Evolutionary conservation across 202 grass and related monocot genomes (phyloP), one percentile per base, ranked within the genome.

Genomic region (Zizania palustris): DNA sequence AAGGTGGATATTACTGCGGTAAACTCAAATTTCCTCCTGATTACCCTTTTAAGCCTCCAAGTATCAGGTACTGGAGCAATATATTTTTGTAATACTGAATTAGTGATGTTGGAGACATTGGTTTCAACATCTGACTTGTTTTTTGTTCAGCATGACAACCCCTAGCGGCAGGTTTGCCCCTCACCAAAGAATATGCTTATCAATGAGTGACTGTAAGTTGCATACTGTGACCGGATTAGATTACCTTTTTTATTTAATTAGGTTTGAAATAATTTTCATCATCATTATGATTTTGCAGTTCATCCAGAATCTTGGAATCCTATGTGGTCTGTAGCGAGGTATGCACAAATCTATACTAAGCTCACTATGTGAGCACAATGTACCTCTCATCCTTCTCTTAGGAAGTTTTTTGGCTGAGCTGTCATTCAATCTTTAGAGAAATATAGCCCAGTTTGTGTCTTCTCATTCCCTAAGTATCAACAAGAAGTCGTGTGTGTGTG

Each of bases 311-410:
- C 96, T 54, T 99, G 96, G 91, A 96, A 96, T 93, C 96, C 96
- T 69, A 96, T 99, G 91, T 99, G 96, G 92, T 96, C 96, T 81
- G 96, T 96, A 68, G 89, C 92, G 81, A 99, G 96, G 96, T 99
- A 85, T 13, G 74, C 9, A 28, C 48, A 76, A n/a, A 63, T 37
- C 45, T 11, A 50, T 69, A 60, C 41, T 13, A 46, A 61, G 56
- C 48, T 49, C 15, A 59, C 22, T 80, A 50, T 69, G 65, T 3
- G 38, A 80, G 69, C 55, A 34, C 35, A 72, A 39, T 58, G 2
- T 56, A 11, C 78, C 7, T 71, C 54, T 15, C 22, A 3, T 14
- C 4, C 0, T 35, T 50, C 1, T 65, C 13, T 37, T 11, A 0
- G 48, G 48, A 64, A 15, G 53, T 28, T 59, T 36, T 3, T 65